Evolutionary conservation across 805 yeast species (phyloP), one percentile per base, ranked within the genome.

Genomic region (Dipodascus geniculatus): DNA sequence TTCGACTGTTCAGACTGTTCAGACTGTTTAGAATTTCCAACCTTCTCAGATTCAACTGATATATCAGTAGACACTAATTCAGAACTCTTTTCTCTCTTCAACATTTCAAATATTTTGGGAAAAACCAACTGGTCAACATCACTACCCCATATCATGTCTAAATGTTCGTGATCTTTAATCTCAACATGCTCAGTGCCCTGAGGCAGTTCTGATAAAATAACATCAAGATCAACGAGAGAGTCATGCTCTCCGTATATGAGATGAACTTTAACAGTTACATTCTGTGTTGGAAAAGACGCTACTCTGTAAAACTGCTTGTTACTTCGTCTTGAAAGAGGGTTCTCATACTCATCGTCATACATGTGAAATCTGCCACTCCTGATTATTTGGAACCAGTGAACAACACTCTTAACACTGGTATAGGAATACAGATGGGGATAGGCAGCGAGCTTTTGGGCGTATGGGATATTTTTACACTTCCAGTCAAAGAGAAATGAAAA

Each of bases 301-400:
- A 74, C 80, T 56, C 75, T 74, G 62, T 77, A 77, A 50, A 70
- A 72, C 52, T 70, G 69, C 23, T 53, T 57, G 42, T 61, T 61
- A 6, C 20, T 14, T 17, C 20, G 4, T 55, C 68, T 67, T n/a
- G 24, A 28, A 17, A 59, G 49, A 1, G 58, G 59, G 31, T 49
- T 55, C 31, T 50, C 52, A 38, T 55, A 52, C 22, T 66, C 72
- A 57, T 87, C 96, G 62, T 86, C 93, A 68, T 81, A 91, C 96
- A 93, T 85, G 67, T 90, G 96, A 67, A 91, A 90, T 49, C 78
- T 75, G 48, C 79, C 79, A 3, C 85, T 75, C 52, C 83, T 75
- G 57, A 91, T 86, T 52, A 91, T 90, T 68, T 88, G 96, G 63
- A 88, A 87, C 96, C 96, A 88, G 68, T 88, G 96, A n/a, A 89